These are phyloP conservation scores for Yamadazyma sp. DNA, from an alignment of 1,139 yeast species.

Conservation along the genomic window DNA sequence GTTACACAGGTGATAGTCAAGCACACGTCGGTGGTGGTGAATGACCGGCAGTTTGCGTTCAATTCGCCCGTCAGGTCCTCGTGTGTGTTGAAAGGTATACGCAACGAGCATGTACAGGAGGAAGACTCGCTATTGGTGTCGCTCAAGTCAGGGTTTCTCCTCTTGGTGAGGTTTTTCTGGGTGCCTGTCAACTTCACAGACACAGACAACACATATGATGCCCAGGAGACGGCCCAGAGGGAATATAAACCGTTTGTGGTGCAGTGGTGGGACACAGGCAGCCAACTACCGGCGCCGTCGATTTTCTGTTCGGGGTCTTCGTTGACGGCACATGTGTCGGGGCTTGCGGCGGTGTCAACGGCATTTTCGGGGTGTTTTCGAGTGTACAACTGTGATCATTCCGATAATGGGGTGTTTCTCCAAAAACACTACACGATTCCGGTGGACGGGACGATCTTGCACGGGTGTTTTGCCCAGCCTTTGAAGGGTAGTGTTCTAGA, in stretches of 20 bases:
- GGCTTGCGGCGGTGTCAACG: constrained; percentile 39
- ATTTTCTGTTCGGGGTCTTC: constrained; percentile 35
- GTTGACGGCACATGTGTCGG: constrained; percentile 35
- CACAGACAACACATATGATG: constrained; percentile 22
- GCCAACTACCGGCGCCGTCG: constrained; percentile 20
- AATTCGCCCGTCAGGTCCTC: constrained; percentile 40
- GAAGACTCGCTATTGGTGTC: constrained; percentile 49
- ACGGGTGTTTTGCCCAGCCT: constrained; percentile 46
- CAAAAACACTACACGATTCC: constrained; percentile 40
- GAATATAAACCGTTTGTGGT: constrained; percentile 46
- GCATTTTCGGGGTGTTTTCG: constrained; percentile 39
- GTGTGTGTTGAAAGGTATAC: constrained; percentile 29
- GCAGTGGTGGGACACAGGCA: constrained; percentile 51
- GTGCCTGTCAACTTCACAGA: constrained; percentile 34
- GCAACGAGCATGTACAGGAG: constrained; percentile 15
- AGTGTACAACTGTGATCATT: constrained; percentile 34
- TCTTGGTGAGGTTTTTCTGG: constrained; percentile 35
- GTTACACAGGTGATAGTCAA: constrained; percentile 20
- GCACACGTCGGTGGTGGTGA: constrained; percentile 33
- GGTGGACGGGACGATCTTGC: constrained; percentile 42
- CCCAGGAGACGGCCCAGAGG: constrained; percentile 9
- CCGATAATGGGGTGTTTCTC: constrained; percentile 38
- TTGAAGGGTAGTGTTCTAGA: constrained; percentile 23
- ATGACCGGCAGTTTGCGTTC: constrained; percentile 32
- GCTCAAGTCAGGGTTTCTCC: constrained; percentile 40